Evolutionary conservation across 768 basidiomycete species (phyloP).

Genomic region (Cyclocybe cylindracea): DNA sequence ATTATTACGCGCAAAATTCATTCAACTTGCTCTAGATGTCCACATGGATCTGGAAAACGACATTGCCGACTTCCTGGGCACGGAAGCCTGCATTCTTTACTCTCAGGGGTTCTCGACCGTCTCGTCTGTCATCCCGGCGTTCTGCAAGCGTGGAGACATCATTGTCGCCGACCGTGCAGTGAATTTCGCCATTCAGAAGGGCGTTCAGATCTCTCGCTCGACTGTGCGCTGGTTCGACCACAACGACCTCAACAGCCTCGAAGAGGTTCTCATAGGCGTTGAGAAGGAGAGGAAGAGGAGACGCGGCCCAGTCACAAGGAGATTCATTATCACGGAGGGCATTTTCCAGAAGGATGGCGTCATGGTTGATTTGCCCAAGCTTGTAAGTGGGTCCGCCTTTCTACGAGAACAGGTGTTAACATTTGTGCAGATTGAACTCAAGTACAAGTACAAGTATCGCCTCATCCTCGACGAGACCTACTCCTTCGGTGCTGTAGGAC

Average conservation of each 20-base stretch:
- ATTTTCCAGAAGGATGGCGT: constrained; percentile 94
- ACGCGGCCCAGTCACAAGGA: constrained; percentile 75
- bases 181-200: constrained; percentile 95
- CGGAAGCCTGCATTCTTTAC: constrained; percentile 89
- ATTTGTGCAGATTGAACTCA: constrained; percentile 78
- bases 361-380: constrained; percentile 89
- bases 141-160: constrained; percentile 96
- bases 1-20: not conserved
- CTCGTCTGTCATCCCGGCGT: constrained; percentile 93
- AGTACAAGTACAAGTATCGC: constrained; percentile 94
- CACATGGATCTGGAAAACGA: constrained; percentile 88
- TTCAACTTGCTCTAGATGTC: constrained; percentile 59
- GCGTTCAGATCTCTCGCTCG: constrained; percentile 89
- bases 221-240: constrained; percentile 96
- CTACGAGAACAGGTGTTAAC: not conserved
- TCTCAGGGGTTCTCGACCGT: constrained; percentile 92
- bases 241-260: constrained; percentile 89
- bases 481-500: constrained; percentile 91
- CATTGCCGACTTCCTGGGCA: constrained; percentile 88
- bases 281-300: constrained; percentile 91
- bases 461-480: constrained; percentile 92
- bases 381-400: constrained; percentile 55
- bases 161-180: constrained; percentile 98
- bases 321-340: constrained; percentile 97
- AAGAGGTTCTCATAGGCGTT: constrained; percentile 79